Percentiles rank a stretch among this genome's conserved stretches.
These are phyloP conservation scores for Candida nemodendra DNA, from an alignment of 805 yeast genomes.

Conservation along the genomic window DNA sequence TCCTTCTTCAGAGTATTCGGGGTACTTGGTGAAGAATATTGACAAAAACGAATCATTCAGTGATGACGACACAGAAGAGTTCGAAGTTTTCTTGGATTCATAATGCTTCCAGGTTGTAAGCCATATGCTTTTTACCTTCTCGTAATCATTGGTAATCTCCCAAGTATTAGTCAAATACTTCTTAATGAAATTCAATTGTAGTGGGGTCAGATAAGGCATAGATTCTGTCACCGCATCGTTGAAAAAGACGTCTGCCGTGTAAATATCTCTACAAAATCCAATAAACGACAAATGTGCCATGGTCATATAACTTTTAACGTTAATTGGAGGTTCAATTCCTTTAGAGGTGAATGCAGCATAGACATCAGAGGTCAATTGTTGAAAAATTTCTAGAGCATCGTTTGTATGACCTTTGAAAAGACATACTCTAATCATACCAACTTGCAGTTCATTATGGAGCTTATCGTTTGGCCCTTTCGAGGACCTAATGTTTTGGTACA, in stretches of 20 bases:
- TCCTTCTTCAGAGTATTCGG: conserved; percentile 52
- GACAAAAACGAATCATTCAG: conserved; percentile 67
- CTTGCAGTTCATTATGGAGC: conserved; percentile 49
- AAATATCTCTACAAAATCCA: conserved; percentile 71
- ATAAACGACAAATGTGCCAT: conserved; percentile 77
- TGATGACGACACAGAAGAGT: conserved; percentile 70
- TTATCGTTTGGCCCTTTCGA: conserved; percentile 33
- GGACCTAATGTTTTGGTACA: conserved; percentile 43
- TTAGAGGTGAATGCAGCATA: conserved; percentile 35
- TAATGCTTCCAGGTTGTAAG: conserved; percentile 56
- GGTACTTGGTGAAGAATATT: conserved; percentile 62
- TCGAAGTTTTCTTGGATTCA: conserved; percentile 45
- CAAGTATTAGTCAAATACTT: conserved; percentile 61
- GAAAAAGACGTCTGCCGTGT: conserved; percentile 70
- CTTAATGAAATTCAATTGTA: conserved; percentile 73
- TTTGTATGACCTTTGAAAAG: conserved; percentile 61
- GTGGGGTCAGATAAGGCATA: conserved; percentile 68
- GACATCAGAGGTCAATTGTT: conserved; percentile 53
- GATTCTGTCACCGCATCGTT: conserved; percentile 66
- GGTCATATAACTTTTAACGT: conserved; percentile 52
- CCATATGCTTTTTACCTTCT: conserved; percentile 63
- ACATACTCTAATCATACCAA: conserved; percentile 74
- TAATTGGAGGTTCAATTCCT: conserved; percentile 34
- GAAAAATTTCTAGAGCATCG: conserved; percentile 64
- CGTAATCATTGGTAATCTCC: conserved; percentile 55